Evolutionary conservation across 2,329 filamentous ascomycete species (phyloP), one percentile per base, ranked within the genome.

Genomic region (Cladosporium phlei): DNA sequence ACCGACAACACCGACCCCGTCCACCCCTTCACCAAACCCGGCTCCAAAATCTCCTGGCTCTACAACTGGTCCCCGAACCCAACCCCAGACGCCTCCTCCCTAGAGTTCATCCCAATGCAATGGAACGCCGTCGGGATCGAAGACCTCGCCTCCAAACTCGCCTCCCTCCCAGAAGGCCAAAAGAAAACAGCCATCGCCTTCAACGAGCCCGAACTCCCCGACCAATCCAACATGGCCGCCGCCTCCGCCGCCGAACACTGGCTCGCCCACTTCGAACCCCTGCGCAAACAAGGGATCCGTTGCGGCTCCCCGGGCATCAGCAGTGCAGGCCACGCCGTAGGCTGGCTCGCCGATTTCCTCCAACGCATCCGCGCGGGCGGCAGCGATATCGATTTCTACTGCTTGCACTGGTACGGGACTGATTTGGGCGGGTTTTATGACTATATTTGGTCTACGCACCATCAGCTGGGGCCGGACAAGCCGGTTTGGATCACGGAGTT

Each of bases 401-500:
- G 53, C 35, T 35, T 63, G 4, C 60, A 63, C 45, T 64, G 59
- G 60, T 64, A 63, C 29, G 61, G 59, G 10, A 54, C 53, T 6
- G 50, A 38, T 29, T 37, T 62, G 7, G 61, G 60, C 1, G 35
- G 47, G 16, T 63, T 64, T 21, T 64, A 62, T 45, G 61, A 64
- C 38, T 64, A 64, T 38, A 59, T 64, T 38, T 64, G 61, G 61
- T 49, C 37, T 17, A 59, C 59, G 45, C 56, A 51, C 34, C 50
- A 56, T 34, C 57, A 58, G 48, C 46, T 61, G 9, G 58, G 54
- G 12, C 40, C 56, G 1, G 47, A 52, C 16, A 59, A 56, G 48
- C 54, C 54, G n/a, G 60, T 62, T 5, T 64, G 61, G 61, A 59
- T 64, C 34, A 63, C 60, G 28, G 61, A 64, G 43, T 60, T 56